Conservation (phyloP, 1,284 basidiomycete species). For the Peniophora sp. region DNA sequence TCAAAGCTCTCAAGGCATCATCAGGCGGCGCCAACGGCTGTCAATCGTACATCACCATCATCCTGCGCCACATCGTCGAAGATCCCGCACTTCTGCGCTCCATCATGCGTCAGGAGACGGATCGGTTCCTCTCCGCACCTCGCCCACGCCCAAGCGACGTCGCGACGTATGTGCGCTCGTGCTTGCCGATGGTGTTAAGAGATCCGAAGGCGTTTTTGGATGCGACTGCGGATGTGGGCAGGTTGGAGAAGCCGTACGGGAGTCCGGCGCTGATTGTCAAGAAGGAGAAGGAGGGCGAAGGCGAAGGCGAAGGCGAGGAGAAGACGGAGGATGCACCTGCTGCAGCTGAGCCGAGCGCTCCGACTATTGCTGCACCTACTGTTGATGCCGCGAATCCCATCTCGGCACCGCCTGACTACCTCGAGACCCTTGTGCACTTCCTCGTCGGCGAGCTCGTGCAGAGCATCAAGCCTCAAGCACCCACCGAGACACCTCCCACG, state of each 20-base stretch:
- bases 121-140: constrained; percentile 65
- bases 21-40: constrained; percentile 48
- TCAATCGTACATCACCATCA: constrained; percentile 80
- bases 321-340: constrained; percentile 18
- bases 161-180: constrained; percentile 66
- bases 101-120: constrained; percentile 81
- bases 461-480: constrained; percentile 36
- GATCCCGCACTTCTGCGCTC: constrained; percentile 57
- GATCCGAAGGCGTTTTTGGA: constrained; percentile 77
- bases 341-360: no score
- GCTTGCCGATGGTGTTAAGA: constrained; percentile 77
- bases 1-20: constrained; percentile 53
- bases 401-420: constrained; percentile 30
- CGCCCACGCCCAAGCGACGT: constrained; percentile 70
- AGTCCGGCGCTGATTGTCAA: constrained; percentile 58
- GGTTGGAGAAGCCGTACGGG: constrained; percentile 62
- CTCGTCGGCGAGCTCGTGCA: constrained; percentile 67
- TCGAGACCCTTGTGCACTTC: constrained; percentile 66
- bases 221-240: constrained; percentile 63
- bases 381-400: constrained; percentile 8
- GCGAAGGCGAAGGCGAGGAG: constrained; percentile 12
- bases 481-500: constrained; percentile 8
- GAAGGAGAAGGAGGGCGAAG: constrained; percentile 29
- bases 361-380: no score
- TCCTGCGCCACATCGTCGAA: constrained; percentile 89